These are phyloP conservation scores for Oryza meyeriana DNA, from an alignment of 176 grass and related monocot genomes.

Conservation along the genomic window DNA sequence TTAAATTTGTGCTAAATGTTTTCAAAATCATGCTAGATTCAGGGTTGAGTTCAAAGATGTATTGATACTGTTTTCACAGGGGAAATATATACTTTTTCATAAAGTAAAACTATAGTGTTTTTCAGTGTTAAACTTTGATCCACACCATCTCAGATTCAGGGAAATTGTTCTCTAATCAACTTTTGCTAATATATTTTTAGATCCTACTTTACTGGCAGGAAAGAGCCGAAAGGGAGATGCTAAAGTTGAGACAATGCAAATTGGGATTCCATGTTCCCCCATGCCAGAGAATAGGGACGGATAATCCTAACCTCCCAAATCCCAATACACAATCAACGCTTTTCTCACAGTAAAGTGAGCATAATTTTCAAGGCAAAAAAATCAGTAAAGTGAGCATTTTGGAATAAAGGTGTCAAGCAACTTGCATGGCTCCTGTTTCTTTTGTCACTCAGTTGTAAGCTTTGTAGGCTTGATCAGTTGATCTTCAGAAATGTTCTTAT, in stretches of 20 bases:
- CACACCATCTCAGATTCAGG: not conserved
- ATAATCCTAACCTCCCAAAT: not conserved
- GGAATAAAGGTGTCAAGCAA: not conserved
- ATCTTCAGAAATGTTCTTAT: not conserved
- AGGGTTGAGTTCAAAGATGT: not conserved
- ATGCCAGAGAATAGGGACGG: not conserved
- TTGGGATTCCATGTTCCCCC: not conserved
- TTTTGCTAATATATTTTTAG: not conserved
- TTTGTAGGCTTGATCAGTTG: not conserved
- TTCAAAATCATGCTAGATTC: not conserved
- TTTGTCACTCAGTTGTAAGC: not conserved
- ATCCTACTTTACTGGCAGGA: not conserved
- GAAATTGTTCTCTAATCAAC: not conserved
- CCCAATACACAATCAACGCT: not conserved
- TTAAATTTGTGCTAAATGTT: not conserved
- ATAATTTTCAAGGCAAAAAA: not conserved
- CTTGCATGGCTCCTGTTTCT: not conserved
- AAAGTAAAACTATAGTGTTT: not conserved
- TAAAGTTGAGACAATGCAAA: not conserved
- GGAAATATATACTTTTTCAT: not conserved
- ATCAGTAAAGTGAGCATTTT: not conserved
- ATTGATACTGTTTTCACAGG: not conserved
- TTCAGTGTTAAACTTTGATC: not conserved
- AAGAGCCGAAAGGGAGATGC: conserved; percentile 7
- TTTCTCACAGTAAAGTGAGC: not conserved